These are phyloP conservation scores for Solanum phureja DNA, from an alignment of 257 asterid species.

Conservation along the genomic window DNA sequence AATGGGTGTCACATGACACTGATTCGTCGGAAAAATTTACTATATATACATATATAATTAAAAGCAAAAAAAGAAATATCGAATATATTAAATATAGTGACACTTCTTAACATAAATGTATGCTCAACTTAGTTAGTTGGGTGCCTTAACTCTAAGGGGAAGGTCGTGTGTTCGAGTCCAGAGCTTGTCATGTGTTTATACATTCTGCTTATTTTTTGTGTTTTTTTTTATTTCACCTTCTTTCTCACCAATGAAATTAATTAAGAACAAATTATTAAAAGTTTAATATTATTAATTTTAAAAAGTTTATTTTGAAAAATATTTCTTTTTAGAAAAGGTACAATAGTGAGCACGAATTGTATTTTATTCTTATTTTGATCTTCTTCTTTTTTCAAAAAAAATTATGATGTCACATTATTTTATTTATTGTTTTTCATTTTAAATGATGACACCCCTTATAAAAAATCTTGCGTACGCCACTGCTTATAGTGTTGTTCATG, in stretches of 20 bases:
- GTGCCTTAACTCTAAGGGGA: neutral
- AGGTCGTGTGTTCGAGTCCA: neutral
- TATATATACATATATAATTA: neutral
- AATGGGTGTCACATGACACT: neutral
- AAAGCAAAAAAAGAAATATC: too few relatives aligned
- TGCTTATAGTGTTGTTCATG: neutral
- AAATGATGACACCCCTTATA: neutral
- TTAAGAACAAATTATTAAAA: too few relatives aligned
- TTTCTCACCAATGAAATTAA: too few relatives aligned
- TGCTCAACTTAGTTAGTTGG: accelerated
- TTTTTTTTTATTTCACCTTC: neutral
- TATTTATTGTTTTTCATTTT: too few relatives aligned
- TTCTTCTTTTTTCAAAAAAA: too few relatives aligned
- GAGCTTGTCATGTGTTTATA: too few relatives aligned
- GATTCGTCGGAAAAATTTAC: neutral
- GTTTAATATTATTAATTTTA: too few relatives aligned
- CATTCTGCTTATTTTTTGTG: neutral
- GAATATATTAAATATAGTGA: too few relatives aligned
- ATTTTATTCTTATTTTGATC: too few relatives aligned
- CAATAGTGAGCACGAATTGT: neutral
- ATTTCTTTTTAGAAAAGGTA: neutral
- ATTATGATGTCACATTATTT: neutral
- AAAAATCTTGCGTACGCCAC: neutral
- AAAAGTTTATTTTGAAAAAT: neutral
- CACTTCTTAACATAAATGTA: neutral